A percentile compares a stretch with the other conserved stretches of the same genome.
phyloP scores from a whole-genome alignment of 306 rosid species.

The Castanea mollissima region DNA sequence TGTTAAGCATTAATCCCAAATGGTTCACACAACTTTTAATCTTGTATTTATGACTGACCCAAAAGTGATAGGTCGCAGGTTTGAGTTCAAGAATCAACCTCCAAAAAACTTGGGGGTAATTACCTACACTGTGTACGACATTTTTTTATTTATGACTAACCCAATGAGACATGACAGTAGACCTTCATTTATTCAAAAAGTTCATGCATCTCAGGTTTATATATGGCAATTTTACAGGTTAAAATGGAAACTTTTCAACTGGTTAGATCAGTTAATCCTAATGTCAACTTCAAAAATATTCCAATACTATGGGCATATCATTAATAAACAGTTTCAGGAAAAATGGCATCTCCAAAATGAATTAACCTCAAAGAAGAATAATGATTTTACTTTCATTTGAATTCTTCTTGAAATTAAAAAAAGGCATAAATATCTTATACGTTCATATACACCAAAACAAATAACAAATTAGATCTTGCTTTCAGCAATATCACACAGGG shows the following conservation, averaged over 20 bases:
- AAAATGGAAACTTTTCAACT: not conserved
- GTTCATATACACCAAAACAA: not conserved
- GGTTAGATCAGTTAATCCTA: not conserved
- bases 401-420: not conserved
- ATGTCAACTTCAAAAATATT: not conserved
- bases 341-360: not conserved
- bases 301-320: not conserved
- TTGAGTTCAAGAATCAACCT: no score
- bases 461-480: not conserved
- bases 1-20: slow-evolving; percentile 1
- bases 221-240: not conserved
- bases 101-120: no score
- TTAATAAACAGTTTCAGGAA: not conserved
- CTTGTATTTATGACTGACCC: not conserved
- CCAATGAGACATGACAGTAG: not conserved
- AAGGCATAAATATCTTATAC: not conserved
- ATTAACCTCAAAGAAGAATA: not conserved
- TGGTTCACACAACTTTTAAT: not conserved
- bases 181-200: not conserved
- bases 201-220: not conserved
- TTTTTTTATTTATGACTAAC: not conserved
- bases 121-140: no score
- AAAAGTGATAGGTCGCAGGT: not conserved
- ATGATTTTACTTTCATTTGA: not conserved
- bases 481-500: not conserved